A percentile compares a stretch with the other conserved stretches of the same genome.
Evolutionary conservation across 495 filamentous ascomycete species (phyloP).

Genomic region (Viridothelium virens): DNA sequence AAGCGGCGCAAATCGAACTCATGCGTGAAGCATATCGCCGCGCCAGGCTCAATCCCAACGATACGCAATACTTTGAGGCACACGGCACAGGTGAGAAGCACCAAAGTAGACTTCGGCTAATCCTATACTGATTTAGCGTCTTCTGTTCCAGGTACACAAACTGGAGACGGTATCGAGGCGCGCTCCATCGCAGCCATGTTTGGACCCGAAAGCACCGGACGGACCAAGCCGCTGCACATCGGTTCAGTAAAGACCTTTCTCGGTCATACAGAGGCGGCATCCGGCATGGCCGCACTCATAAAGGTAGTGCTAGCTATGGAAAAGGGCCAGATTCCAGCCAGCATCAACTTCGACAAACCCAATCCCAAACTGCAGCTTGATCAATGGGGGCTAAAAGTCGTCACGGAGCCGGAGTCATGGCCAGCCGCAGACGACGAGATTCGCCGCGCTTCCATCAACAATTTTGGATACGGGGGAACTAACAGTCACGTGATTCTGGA

Average conservation of each 20-base stretch:
- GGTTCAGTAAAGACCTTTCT: slow-evolving; percentile 12
- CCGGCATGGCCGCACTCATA: slow-evolving; percentile 51
- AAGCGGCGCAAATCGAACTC: slow-evolving; percentile 11
- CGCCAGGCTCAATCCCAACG: slow-evolving; percentile 21
- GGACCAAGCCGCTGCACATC: slow-evolving; percentile 3
- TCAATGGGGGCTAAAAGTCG: slow-evolving; percentile 24
- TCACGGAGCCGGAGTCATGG: not conserved
- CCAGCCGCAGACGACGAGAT: slow-evolving; percentile 19
- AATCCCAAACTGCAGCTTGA: slow-evolving; percentile 33
- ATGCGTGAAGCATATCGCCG: slow-evolving; percentile 9
- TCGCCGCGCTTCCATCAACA: slow-evolving; percentile 37
- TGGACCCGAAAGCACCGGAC: not conserved
- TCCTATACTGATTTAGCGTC: not conserved
- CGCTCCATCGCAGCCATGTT: not conserved
- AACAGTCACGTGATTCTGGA: slow-evolving; percentile 45
- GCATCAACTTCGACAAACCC: slow-evolving; percentile 37
- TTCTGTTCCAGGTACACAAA: slow-evolving; percentile 13
- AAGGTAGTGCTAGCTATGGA: slow-evolving; percentile 54
- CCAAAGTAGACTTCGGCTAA: not conserved
- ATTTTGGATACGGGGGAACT: slow-evolving; percentile 43
- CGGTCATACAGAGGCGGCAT: slow-evolving; percentile 47
- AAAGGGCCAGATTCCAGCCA: slow-evolving; percentile 43
- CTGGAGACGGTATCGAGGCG: slow-evolving; percentile 14
- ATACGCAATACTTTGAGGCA: slow-evolving; percentile 20
- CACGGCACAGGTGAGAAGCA: slow-evolving; percentile 25